These are phyloP conservation scores for Cucurbitaria berberidis DNA, from an alignment of 2,329 filamentous ascomycete genomes.

Conservation along the genomic window DNA sequence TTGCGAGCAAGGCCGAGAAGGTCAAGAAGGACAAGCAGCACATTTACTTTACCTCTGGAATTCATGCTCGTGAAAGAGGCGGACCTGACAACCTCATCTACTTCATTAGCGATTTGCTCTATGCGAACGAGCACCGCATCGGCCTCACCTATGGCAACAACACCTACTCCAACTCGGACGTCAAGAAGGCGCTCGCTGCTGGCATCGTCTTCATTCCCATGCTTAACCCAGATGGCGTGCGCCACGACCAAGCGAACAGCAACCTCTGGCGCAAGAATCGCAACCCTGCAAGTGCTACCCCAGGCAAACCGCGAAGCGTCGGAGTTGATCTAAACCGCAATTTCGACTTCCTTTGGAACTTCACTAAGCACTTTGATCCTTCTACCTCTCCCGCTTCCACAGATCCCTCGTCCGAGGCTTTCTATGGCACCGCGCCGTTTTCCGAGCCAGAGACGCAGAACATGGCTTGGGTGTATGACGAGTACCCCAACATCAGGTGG, in stretches of 20 bases:
- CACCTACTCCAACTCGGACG: conserved; percentile 59
- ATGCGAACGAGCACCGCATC: conserved; percentile 57
- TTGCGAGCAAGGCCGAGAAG: conserved; percentile 54
- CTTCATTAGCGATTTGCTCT: conserved; percentile 63
- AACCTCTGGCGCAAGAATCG: conserved; percentile 46
- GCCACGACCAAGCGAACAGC: conserved; percentile 38
- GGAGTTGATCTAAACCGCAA: conserved; percentile 45
- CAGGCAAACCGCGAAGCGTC: conserved; percentile 21
- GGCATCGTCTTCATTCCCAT: conserved; percentile 60
- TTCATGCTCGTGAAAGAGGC: conserved; percentile 66
- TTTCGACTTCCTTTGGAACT: conserved; percentile 64
- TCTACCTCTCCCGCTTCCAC: conserved; percentile 49
- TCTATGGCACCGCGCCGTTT: conserved; percentile 59
- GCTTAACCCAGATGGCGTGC: conserved; percentile 41
- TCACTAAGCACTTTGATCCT: conserved; percentile 53
- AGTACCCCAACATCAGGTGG: conserved; percentile 59
- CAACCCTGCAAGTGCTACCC: conserved; percentile 46
- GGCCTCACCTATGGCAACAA: conserved; percentile 61
- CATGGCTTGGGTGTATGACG: conserved; percentile 60
- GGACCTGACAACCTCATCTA: conserved; percentile 63
- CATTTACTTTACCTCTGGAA: conserved; percentile 60
- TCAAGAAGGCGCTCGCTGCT: conserved; percentile 57
- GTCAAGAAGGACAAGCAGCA: conserved; percentile 52
- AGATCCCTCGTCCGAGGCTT: conserved; percentile 55
- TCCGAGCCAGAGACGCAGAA: conserved; percentile 65